Conservation (phyloP, 2,329 filamentous ascomycete genomes). For the Talaromyces sp. region DNA sequence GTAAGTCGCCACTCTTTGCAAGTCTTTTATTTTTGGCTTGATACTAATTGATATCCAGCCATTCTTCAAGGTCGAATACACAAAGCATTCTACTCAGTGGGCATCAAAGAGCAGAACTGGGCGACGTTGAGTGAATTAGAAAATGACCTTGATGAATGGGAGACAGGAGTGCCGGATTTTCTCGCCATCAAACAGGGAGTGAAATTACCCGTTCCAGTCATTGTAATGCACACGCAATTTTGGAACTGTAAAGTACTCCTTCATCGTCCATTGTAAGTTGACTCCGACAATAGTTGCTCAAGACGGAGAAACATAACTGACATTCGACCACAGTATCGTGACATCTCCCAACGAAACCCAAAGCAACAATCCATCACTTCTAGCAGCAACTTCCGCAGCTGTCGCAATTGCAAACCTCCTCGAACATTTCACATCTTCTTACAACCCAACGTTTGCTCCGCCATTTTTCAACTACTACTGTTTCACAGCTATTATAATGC, state of each 20-base stretch:
- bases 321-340: not conserved
- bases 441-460: conserved; percentile 17
- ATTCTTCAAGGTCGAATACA: conserved; percentile 21
- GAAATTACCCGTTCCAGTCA: not conserved
- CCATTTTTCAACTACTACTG: conserved; percentile 21
- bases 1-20: not conserved
- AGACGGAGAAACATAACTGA: not conserved
- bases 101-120: conserved; percentile 8
- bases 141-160: not conserved
- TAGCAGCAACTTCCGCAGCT: not conserved
- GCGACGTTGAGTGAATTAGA: not conserved
- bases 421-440: conserved; percentile 21
- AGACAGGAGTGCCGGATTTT: not conserved
- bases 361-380: not conserved
- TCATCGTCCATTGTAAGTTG: not conserved
- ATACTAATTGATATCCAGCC: conserved; percentile 1
- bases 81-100: conserved; percentile 20
- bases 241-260: conserved; percentile 8
- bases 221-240: not conserved
- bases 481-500: conserved; percentile 21
- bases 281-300: not conserved
- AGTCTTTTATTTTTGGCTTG: not conserved
- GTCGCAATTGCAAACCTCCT: conserved; percentile 9
- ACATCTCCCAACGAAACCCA: not conserved
- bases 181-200: conserved; percentile 2